Evolutionary conservation across 2,329 filamentous ascomycete species (phyloP).

Genomic region (Fonsecaea monophora): DNA sequence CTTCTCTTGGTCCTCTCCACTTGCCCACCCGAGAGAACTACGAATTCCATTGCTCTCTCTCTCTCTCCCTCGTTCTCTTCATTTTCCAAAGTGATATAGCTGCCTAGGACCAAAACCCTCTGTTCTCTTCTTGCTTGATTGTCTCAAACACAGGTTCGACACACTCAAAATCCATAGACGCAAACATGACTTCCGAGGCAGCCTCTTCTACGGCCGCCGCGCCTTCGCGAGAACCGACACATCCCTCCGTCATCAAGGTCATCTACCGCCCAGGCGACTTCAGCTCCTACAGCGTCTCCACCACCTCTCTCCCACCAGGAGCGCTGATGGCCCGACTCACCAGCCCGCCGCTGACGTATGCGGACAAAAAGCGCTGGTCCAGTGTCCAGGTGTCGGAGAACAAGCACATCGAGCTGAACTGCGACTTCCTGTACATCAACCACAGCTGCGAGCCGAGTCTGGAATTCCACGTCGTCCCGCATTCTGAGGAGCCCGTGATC

Average conservation of each 20-base stretch:
- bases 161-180: background rate
- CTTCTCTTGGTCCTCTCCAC: too few relatives aligned
- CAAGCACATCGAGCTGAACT: conserved; percentile 63
- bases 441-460: conserved; percentile 62
- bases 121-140: background rate
- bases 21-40: too few relatives aligned
- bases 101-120: too few relatives aligned
- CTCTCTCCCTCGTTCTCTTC: too few relatives aligned
- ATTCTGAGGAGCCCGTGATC: conserved; percentile 48
- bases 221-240: conserved; percentile 22
- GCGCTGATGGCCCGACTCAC: conserved; percentile 29
- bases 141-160: background rate
- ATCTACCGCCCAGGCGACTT: conserved; percentile 27
- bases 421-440: conserved; percentile 64
- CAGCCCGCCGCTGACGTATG: conserved; percentile 31
- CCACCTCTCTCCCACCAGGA: conserved; percentile 22
- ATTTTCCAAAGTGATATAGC: too few relatives aligned
- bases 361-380: conserved; percentile 34
- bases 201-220: background rate
- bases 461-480: conserved; percentile 58
- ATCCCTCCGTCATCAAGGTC: conserved; percentile 32
- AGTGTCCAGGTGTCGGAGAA: conserved; percentile 57
- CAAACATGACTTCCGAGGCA: background rate
- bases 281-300: conserved; percentile 25
- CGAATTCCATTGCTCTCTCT: too few relatives aligned